Base-by-base conservation (phyloP, 768 basidiomycete species). In the Russula earlei region DNA sequence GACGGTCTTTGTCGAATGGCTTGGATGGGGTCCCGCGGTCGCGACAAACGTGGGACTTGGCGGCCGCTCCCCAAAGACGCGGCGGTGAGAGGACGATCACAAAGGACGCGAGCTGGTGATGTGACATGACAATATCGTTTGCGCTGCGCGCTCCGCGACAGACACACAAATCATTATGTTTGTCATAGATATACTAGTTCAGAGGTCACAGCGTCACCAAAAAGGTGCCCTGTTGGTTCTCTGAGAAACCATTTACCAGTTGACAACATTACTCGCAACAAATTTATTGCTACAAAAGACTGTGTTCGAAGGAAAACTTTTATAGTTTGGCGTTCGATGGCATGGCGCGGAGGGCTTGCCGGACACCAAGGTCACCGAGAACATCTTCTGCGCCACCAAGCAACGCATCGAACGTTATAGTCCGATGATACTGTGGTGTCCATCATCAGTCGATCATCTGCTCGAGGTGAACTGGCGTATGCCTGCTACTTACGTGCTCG, bases 311-410 rank as follows among this genome's bases (percentile, higher is more conserved):
- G n/a, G 38, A n/a, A 31, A 17, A 9, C n/a, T n/a, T 10, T 54
- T 38, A 59, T 50, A 62, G 48, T 37, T 42, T 52, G 5, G 59
- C 55, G 49, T 44, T 58, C 40, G 46, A 36, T 1, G 86, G 87
- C 76, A 89, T 86, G 15, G 71, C 73, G 40, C 83, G 78, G 58
- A 87, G 74, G 0, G 85, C 85, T 65, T 87, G 85, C 44, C 87
- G 75, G 14, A 86, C 84, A 49, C 87, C 87, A 27, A 92, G 75
- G 65, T 92, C 87, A 4, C 79, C 79, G 56, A 90, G 68, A 9
- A 89, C 87, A 55, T 85, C 84, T 67, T 89, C 85, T 48, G 87
- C 72, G 59, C 74, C 74, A 2, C 74, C 74, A 5, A 75, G 67
- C 37, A 74, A 62, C 10, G 74, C 58, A 57, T 75, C 74, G 61